Base-by-base conservation (phyloP, 2,329 filamentous ascomycete genomes). In the Pestalotiopsis sp. region DNA sequence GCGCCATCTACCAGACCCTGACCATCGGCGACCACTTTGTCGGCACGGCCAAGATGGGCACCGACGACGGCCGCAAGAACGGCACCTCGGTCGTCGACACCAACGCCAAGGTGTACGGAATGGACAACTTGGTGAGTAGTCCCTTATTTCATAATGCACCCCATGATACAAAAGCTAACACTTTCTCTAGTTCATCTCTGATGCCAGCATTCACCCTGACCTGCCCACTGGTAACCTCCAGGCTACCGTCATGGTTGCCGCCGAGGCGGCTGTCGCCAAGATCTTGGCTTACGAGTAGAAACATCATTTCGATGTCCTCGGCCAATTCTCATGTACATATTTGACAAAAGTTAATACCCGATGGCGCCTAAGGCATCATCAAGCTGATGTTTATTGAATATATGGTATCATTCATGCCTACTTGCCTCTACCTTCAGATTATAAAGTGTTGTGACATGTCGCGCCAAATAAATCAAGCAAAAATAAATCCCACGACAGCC, bases 1-100 rank as follows among this genome's bases (percentile, higher is more conserved):
- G 45, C 23, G 64, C 41, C 17, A 58, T 58, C 14, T 45, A 57
- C 25, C 20, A 25, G 13, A 31, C 64, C 13, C 52, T 57, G 17
- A 65, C 64, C 25, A 25, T n/a, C 23, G 64, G 64, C 45, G 84
- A 85, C 73, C 86, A 88, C 79, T 88, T 85, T 81, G 85, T 87
- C 68, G 83, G 88, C 49, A 91, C 88, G 0, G 84, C 86, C 64
- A 91, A 91, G 77, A 83, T 92, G 72, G 90, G 90, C 13, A 81
- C 79, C 0, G 84, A 88, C 67, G 85, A 88, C 61, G 87, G 87
- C 17, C 84, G 86, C 12, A 79, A 78, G n/a, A 80, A 80, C 62
- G 88, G 89, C 1, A 61, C 52, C 7, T 60, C 65, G 0, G 65
- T 61, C 3, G 65, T 66, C 5, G 65, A 66, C 57, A 59, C 55